Conservation (phyloP, 2,329 filamentous ascomycete genomes). For the Fusarium irregulare region DNA sequence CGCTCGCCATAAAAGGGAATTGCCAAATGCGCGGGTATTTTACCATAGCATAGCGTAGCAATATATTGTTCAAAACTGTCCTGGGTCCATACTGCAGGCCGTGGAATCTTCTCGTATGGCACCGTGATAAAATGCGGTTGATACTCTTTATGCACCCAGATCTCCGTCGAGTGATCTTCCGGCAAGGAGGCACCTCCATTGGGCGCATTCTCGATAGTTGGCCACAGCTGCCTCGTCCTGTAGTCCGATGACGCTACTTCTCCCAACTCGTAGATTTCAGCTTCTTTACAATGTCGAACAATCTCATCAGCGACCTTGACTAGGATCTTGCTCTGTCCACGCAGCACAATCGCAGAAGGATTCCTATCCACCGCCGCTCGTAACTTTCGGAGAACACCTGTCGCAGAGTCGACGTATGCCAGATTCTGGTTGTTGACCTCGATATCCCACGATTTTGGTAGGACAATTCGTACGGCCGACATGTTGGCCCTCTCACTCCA, state of each 20-base stretch:
- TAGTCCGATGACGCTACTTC: constrained; percentile 52
- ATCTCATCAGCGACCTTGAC: constrained; percentile 52
- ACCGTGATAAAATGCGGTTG: constrained; percentile 47
- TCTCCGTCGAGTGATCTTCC: constrained; percentile 39
- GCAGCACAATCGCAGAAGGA: constrained; percentile 49
- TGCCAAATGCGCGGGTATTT: constrained; percentile 49
- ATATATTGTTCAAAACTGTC: constrained; percentile 58
- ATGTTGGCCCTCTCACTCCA: constrained; percentile 49
- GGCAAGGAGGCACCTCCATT: constrained; percentile 43
- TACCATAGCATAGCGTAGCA: constrained; percentile 53
- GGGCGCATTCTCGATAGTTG: constrained; percentile 46
- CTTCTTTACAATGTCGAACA: constrained; percentile 46
- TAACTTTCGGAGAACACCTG: constrained; percentile 49
- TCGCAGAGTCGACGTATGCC: constrained; percentile 51
- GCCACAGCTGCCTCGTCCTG: constrained; percentile 52
- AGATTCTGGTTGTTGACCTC: constrained; percentile 50
- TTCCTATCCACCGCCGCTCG: constrained; percentile 51
- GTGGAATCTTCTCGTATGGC: constrained; percentile 54
- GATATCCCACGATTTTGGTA: constrained; percentile 52
- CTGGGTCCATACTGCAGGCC: constrained; percentile 56
- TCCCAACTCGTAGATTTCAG: constrained; percentile 53
- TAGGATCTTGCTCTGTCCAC: constrained; percentile 48
- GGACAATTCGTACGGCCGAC: constrained; percentile 52
- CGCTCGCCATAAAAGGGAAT: constrained; percentile 51
- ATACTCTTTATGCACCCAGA: constrained; percentile 53